Conservation (phyloP, 1,284 basidiomycete species). For the Boletus semigastroideus region DNA sequence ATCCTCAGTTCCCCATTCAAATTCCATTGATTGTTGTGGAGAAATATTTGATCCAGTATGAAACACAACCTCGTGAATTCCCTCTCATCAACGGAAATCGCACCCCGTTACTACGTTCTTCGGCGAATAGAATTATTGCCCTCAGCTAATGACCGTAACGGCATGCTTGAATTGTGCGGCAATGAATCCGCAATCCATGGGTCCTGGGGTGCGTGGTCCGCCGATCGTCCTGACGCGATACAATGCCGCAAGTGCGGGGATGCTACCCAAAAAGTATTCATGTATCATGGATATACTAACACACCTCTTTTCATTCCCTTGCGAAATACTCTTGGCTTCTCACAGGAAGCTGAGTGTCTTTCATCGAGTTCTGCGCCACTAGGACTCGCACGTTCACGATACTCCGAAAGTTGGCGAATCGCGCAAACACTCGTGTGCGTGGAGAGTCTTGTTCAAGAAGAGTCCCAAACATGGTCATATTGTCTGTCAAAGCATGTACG, state of each 20-base stretch:
- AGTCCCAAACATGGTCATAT: too few species aligned
- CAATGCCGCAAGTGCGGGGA: not conserved
- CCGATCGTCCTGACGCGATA: not conserved
- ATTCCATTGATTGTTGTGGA: not conserved
- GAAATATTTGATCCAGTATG: not conserved
- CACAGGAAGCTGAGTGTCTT: not conserved
- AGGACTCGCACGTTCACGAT: not conserved
- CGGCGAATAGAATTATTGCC: not conserved
- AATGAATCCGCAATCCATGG: not conserved
- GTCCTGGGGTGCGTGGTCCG: not conserved
- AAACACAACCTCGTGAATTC: constrained; percentile 1
- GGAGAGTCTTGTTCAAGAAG: not conserved
- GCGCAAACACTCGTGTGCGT: not conserved
- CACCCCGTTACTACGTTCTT: not conserved
- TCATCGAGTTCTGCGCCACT: not conserved
- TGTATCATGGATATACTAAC: not conserved
- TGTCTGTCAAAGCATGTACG: too few species aligned
- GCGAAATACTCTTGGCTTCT: not conserved
- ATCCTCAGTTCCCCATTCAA: not conserved
- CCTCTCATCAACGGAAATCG: not conserved
- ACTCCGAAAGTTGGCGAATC: not conserved
- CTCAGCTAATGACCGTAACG: not conserved
- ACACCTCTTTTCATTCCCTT: not conserved
- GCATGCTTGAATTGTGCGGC: constrained; percentile 17
- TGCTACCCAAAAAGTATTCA: not conserved